Base-by-base conservation (phyloP, 2,329 filamentous ascomycete genomes). In the Penicillium vulpinum region DNA sequence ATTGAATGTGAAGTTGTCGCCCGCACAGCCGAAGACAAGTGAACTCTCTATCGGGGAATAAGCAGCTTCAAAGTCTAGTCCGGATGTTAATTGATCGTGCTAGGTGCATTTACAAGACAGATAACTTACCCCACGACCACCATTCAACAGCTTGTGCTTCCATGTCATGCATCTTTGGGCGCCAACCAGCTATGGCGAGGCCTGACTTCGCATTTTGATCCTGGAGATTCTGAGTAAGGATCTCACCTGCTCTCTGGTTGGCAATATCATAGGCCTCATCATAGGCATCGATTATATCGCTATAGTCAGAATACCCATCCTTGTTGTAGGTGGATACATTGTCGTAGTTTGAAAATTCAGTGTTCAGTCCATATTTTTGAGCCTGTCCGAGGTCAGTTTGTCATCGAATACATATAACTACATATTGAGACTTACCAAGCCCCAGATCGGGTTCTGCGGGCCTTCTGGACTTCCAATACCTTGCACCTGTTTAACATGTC, bases 261-360 rank as follows among this genome's bases (percentile, higher is more conserved):
- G 81, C 77, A 0, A 65, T 70, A 0, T 71, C 61, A 56, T 81
- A 84, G 0, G 77, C 76, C 1, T 76, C 70, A 4, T 81, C 79
- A 62, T 78, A 86, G 1, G 78, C 75, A 26, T 81, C 76, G 2
- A 88, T 66, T 2, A 86, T 70, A 26, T 76, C 59, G 0, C 69
- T 70, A 54, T 80, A 88, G 60, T 88, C 76, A 0, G 71, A 73
- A 16, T 73, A 66, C 0, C 87, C 87, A 1, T 74, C 80, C 52
- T 85, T 79, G 45, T 88, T 83, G 65, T 85, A 89, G 0, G 85
- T 88, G 15, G 78, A 66, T 47, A 89, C 83, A 0, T 79, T 81
- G 29, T 73, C 76, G 66, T 84, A 86, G 65, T 89, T 78, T 0
- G 85, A 88, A 56, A 79, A 83, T 0, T 77, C 80, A 48, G 82